phyloP scores from a whole-genome alignment of 257 asterid genomes.

The Nicotiana attenuata region DNA sequence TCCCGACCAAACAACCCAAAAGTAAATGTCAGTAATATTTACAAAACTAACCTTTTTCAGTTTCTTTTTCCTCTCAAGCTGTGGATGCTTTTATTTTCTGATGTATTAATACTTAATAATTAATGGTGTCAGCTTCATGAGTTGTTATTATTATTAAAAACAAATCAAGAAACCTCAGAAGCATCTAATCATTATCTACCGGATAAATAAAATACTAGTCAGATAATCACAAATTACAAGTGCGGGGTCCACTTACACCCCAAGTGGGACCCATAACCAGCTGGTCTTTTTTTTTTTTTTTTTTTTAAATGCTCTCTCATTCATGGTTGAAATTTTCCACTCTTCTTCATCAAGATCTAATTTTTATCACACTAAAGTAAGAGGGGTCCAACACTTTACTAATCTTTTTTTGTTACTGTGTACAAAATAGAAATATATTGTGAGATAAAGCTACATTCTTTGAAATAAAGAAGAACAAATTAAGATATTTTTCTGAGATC shows the following conservation, averaged over 20 bases:
- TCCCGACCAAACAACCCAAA: too few species aligned
- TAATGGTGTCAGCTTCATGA: neutral
- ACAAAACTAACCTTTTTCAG: too few species aligned
- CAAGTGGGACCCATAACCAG: constrained; percentile 32
- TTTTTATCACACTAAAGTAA: constrained; percentile 10
- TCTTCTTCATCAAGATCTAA: constrained; percentile 6
- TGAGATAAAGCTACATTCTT: neutral
- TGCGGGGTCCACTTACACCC: constrained; percentile 1
- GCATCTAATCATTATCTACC: neutral
- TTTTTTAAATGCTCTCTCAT: too few species aligned
- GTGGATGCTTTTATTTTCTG: too few species aligned
- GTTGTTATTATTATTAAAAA: neutral
- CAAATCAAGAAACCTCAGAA: neutral
- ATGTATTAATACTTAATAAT: neutral
- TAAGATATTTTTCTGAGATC: neutral
- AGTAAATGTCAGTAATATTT: too few species aligned
- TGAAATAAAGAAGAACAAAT: neutral
- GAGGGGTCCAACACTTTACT: constrained; percentile 11
- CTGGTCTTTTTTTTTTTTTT: constrained; percentile 33
- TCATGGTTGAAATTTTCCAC: neutral
- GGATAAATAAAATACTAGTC: neutral
- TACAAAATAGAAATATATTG: neutral
- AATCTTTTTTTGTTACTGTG: neutral
- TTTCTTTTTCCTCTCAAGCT: too few species aligned
- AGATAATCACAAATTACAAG: neutral